A percentile compares a stretch with the other conserved stretches of the same genome.
These are phyloP conservation scores for Mangifera indica DNA, from an alignment of 345 rosid species.

Conservation along the genomic window DNA sequence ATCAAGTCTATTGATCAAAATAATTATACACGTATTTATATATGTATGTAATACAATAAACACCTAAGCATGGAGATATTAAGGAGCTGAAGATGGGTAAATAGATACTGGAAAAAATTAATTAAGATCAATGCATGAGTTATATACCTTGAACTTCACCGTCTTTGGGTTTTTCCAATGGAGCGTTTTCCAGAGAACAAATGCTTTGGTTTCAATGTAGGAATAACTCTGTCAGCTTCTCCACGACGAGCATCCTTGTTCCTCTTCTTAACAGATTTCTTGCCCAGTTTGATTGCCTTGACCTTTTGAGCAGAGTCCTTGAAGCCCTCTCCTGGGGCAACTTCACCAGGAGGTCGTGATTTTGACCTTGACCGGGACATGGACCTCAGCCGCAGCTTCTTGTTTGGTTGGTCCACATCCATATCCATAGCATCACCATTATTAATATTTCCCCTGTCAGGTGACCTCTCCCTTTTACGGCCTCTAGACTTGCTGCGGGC, in stretches of 20 bases:
- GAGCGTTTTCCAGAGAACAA: constrained; percentile 75
- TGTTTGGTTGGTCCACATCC: constrained; percentile 56
- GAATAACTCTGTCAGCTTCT: constrained; percentile 76
- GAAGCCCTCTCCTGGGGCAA: constrained; percentile 85
- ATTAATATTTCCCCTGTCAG: constrained; percentile 33
- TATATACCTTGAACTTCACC: constrained; percentile 35
- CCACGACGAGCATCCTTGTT: constrained; percentile 85
- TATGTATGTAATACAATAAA: too few relatives aligned
- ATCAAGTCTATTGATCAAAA: not conserved
- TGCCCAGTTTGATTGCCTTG: constrained; percentile 43
- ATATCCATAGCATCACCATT: constrained; percentile 54
- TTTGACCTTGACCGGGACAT: constrained; percentile 49
- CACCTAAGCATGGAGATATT: not conserved
- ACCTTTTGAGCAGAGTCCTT: constrained; percentile 72
- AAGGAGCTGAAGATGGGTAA: too few relatives aligned
- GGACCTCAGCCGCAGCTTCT: constrained; percentile 58
- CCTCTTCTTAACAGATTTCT: constrained; percentile 64
- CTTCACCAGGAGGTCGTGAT: constrained; percentile 73
- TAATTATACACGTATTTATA: not conserved
- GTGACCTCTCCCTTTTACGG: constrained; percentile 76
- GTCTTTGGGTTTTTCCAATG: constrained; percentile 70
- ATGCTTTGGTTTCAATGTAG: constrained; percentile 63
- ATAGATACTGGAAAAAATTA: too few relatives aligned
- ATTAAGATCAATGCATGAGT: not conserved
- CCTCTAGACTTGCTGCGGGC: constrained; percentile 74